A percentile compares a stretch with the other conserved stretches of the same genome.
These are phyloP conservation scores for Trichothecium roseum DNA, from an alignment of 2,329 filamentous ascomycete species.

Conservation along the genomic window DNA sequence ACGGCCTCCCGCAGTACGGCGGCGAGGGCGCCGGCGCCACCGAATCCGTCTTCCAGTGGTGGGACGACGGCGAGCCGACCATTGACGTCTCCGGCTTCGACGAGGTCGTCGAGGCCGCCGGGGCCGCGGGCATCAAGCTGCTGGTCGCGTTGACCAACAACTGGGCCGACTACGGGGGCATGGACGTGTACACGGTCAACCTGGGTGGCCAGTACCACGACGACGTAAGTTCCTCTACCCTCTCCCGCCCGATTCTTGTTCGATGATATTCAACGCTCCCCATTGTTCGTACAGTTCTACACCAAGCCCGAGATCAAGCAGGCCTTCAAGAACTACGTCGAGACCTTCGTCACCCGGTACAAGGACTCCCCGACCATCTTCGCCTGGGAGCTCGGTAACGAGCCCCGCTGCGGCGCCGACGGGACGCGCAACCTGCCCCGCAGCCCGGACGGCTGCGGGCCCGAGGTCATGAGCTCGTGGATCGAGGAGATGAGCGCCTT, in stretches of 20 bases:
- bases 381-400: conserved; percentile 59
- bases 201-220: conserved; percentile 40
- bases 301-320: conserved; percentile 36
- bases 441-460: conserved; percentile 23
- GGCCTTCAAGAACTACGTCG: conserved; percentile 48
- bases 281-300: conserved; percentile 28
- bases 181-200: conserved; percentile 48
- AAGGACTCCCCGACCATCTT: conserved; percentile 48
- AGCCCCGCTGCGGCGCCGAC: conserved; percentile 40
- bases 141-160: conserved; percentile 43
- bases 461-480: conserved; percentile 35
- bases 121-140: conserved; percentile 39
- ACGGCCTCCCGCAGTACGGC: conserved; percentile 40
- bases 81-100: conserved; percentile 33
- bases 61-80: conserved; percentile 31
- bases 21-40: conserved; percentile 34
- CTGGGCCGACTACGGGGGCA: conserved; percentile 50
- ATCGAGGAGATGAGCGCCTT: conserved; percentile 42
- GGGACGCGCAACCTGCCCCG: conserved; percentile 32
- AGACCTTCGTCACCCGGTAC: conserved; percentile 48
- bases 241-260: too few relatives aligned
- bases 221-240: conserved; percentile 21
- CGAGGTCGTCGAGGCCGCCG: conserved; percentile 38
- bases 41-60: conserved; percentile 35
- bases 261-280: background rate